Conservation (phyloP, 306 rosid genomes). For the Malus asiatica region DNA sequence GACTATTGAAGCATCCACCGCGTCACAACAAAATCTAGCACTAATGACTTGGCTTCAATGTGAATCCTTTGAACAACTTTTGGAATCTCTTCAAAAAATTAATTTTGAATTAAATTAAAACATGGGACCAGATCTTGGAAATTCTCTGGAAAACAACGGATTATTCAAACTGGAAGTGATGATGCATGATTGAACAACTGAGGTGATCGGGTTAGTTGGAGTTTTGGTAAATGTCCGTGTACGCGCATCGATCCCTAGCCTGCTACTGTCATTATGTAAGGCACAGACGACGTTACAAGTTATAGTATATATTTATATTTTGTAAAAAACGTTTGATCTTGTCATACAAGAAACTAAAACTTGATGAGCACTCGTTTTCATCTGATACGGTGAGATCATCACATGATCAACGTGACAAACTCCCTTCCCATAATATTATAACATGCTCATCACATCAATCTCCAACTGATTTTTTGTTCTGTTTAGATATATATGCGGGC, state of each 20-base stretch:
- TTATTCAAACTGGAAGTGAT: background rate
- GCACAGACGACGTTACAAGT: background rate
- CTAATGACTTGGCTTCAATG: background rate
- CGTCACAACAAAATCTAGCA: background rate
- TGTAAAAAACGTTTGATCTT: background rate
- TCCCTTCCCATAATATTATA: background rate
- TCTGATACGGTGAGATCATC: background rate
- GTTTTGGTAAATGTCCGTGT: background rate
- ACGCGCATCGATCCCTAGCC: background rate
- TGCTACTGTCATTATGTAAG: background rate
- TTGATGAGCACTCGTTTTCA: background rate
- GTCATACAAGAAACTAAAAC: background rate
- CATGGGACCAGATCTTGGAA: background rate
- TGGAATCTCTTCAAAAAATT: background rate
- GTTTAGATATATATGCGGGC: no score
- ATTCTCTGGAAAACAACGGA: background rate
- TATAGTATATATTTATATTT: background rate
- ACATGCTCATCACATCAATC: background rate
- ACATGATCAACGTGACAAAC: background rate
- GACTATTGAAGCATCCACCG: background rate
- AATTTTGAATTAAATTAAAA: background rate
- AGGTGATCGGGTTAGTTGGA: background rate
- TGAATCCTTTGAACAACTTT: background rate
- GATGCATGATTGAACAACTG: background rate
- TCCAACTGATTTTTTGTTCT: background rate